Conservation (phyloP, 306 rosid species). For the Pterocarpus santalinus region DNA sequence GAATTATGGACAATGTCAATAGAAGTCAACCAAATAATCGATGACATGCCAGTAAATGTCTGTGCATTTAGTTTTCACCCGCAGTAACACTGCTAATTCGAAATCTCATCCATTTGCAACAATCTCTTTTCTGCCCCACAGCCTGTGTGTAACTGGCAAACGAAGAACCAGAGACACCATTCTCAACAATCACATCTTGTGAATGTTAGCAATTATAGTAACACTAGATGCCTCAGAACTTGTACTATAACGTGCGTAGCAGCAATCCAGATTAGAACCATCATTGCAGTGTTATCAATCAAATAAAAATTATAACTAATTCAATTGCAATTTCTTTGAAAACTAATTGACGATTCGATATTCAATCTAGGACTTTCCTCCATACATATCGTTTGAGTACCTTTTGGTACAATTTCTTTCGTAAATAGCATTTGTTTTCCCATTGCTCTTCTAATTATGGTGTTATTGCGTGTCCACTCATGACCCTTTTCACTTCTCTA, state of each 20-base stretch:
- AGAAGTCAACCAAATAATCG: not conserved
- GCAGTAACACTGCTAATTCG: not conserved
- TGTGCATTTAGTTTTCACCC: not conserved
- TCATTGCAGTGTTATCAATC: not conserved
- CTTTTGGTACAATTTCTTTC: not conserved
- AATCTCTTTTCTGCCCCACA: too few relatives aligned
- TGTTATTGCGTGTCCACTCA: not conserved
- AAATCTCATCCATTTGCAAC: not conserved
- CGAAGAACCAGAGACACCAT: not conserved
- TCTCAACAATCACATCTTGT: not conserved
- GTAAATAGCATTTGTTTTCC: not conserved
- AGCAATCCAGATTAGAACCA: not conserved
- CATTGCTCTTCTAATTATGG: not conserved
- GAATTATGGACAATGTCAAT: slow-evolving; percentile 8
- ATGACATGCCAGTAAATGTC: slow-evolving; percentile 3
- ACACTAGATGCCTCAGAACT: not conserved
- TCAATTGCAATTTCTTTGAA: too few relatives aligned
- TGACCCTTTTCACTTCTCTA: not conserved
- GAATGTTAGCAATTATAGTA: not conserved
- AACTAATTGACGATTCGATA: not conserved
- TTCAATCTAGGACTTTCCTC: not conserved
- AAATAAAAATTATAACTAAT: too few relatives aligned
- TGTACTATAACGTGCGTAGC: not conserved
- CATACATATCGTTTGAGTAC: not conserved
- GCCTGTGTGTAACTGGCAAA: not conserved